These are phyloP conservation scores for Aspergillus diversus DNA, from an alignment of 495 filamentous ascomycete genomes.

Conservation along the genomic window DNA sequence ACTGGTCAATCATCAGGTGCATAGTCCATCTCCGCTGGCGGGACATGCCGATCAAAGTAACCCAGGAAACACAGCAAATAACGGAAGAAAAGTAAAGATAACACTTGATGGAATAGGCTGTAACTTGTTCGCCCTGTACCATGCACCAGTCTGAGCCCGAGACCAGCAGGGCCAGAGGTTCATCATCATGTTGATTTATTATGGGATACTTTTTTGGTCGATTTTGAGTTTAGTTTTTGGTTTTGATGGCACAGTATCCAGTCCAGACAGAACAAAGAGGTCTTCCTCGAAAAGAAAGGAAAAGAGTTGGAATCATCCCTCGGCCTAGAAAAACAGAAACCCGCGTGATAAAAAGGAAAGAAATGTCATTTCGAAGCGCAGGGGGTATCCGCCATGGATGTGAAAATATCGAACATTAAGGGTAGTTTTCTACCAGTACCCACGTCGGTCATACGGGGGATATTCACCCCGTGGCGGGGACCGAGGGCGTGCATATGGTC, in stretches of 20 bases:
- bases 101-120: not conserved
- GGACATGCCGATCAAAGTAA: not conserved
- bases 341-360: constrained; percentile 8
- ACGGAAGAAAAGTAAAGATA: not conserved
- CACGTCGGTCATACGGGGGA: constrained; percentile 48
- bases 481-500: constrained; percentile 50
- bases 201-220: constrained; percentile 6
- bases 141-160: constrained; percentile 7
- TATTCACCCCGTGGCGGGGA: constrained; percentile 49
- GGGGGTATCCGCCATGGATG: constrained; percentile 34
- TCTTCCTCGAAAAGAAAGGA: constrained; percentile 6
- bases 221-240: constrained; percentile 5
- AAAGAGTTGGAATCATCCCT: constrained; percentile 7
- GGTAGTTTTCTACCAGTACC: constrained; percentile 46
- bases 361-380: constrained; percentile 19
- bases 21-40: not conserved
- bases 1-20: constrained; percentile 6
- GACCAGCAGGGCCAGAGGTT: constrained; percentile 15
- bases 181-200: constrained; percentile 17
- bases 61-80: not conserved
- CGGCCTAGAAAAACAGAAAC: constrained; percentile 14
- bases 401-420: constrained; percentile 20
- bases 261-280: constrained; percentile 15
- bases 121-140: not conserved
- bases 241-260: constrained; percentile 9